Conservation (phyloP, 192 early-diverging fungal species). For the Coemansia sp. region DNA sequence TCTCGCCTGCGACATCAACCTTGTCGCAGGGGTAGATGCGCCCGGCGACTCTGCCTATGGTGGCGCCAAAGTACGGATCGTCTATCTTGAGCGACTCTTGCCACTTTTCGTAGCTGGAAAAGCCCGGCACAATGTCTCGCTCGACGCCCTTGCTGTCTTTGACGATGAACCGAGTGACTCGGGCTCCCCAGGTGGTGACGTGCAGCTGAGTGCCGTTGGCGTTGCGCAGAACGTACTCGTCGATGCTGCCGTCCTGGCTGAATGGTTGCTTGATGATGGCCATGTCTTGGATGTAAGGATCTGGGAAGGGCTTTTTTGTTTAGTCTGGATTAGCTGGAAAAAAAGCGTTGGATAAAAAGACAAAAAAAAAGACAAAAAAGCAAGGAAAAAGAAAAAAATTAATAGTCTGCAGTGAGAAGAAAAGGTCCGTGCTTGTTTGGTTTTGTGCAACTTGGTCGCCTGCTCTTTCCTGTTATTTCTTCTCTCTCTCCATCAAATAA, state of each 20-base stretch:
- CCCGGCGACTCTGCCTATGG: constrained; percentile 74
- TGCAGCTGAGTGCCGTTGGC: constrained; percentile 21
- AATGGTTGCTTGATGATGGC: constrained; percentile 35
- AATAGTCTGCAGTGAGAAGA: neutral
- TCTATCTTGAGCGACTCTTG: constrained; percentile 44
- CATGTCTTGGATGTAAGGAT: too few relatives aligned
- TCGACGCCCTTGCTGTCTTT: constrained; percentile 52
- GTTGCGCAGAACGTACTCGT: constrained; percentile 38
- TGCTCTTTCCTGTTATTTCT: too few relatives aligned
- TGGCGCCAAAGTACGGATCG: constrained; percentile 77
- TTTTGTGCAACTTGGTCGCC: too few relatives aligned
- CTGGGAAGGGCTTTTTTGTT: too few relatives aligned
- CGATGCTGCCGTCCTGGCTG: constrained; percentile 28
- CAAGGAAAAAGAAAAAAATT: neutral
- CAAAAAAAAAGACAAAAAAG: neutral
- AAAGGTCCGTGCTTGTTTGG: too few relatives aligned
- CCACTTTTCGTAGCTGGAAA: constrained; percentile 58
- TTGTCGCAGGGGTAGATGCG: constrained; percentile 45
- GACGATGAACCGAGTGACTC: constrained; percentile 64
- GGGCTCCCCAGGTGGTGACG: constrained; percentile 65
- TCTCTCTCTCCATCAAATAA: too few relatives aligned
- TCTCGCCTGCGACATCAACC: constrained; percentile 61
- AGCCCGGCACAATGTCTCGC: constrained; percentile 76
- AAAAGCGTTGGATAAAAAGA: neutral
- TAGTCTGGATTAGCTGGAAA: too few relatives aligned